These are phyloP conservation scores for Leptographium procerum DNA, from an alignment of 2,329 filamentous ascomycete species.

Conservation along the genomic window DNA sequence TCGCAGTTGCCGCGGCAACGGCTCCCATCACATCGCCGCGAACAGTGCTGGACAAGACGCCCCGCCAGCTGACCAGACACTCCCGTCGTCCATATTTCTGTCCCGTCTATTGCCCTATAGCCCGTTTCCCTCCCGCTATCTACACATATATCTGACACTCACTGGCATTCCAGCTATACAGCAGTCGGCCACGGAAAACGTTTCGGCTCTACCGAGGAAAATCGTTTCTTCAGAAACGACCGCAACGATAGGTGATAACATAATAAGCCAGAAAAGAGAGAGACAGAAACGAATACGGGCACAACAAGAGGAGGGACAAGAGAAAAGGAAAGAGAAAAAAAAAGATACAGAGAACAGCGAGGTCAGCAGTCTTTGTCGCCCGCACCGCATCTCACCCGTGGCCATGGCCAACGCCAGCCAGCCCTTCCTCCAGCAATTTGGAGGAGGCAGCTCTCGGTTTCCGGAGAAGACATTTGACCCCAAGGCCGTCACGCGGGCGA, in stretches of 20 bases:
- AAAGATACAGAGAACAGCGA: background rate
- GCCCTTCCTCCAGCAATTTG: conserved; percentile 63
- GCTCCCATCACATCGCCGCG: background rate
- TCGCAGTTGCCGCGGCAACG: background rate
- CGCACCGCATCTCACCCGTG: background rate
- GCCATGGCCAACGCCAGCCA: conserved; percentile 11
- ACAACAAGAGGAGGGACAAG: too few species aligned
- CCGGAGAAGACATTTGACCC: conserved; percentile 62
- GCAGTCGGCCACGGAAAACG: background rate
- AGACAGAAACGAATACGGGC: background rate
- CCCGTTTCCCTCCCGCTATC: background rate
- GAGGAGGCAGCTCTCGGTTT: conserved; percentile 38
- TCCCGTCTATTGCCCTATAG: too few species aligned
- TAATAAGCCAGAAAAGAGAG: background rate
- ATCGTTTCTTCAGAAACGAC: background rate
- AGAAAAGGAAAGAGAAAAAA: background rate
- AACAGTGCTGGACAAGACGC: background rate
- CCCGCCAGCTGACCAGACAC: background rate
- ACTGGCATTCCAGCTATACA: background rate
- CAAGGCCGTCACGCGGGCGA: conserved; percentile 72
- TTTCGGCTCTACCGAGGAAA: background rate
- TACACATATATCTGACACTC: background rate
- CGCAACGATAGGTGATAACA: background rate
- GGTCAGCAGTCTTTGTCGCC: background rate
- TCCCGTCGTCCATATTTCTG: background rate